Base-by-base conservation (phyloP, 495 filamentous ascomycete species). In the Aspergillus nidulans region DNA sequence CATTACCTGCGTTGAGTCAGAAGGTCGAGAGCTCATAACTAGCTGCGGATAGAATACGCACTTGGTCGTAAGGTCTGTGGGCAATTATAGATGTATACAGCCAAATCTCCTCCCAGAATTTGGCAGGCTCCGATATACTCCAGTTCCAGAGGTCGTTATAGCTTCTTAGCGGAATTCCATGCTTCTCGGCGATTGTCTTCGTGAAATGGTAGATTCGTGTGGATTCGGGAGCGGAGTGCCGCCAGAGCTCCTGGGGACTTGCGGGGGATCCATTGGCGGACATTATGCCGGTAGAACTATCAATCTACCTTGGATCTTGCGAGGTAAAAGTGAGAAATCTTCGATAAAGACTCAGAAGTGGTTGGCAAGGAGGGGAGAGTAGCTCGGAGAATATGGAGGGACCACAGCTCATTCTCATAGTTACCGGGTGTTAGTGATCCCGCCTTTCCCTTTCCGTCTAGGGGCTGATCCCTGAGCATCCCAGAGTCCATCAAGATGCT, bases 71-170 rank as follows among this genome's bases (percentile, higher is more conserved):
- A 4, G 75, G 70, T 58, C 70, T 69, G n/a, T 87, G 86, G 15
- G 88, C 81, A 50, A 77, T 82, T 59, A 97, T 80, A 32, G 84
- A 82, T 5, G 84, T 87, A 66, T 86, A 94, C 40, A 87, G 72
- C 91, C 91, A 97, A 7, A 92, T 80, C 58, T 94, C 84, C 18
- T 77, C 84, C 94, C 94, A 98, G 63, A 96, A 94, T 6, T 78
- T 68, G 10, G 82, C 77, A 20, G 89, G 77, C 61, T 95, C 80
- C 16, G 85, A 78, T 48, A 91, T 81, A 51, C 89, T 95, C 94
- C 94, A 98, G 60, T 79, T 73, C 73, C 90, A 87, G 12, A 97
- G 78, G 10, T 81, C 77, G 19, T 85, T 68, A 61, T 95, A 92
- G 61, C 77, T 80, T 16, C 73, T 61, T 52, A 95, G 76, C 13